phyloP scores from a whole-genome alignment of 2,329 filamentous ascomycete species.

The Penicillium sp. region DNA sequence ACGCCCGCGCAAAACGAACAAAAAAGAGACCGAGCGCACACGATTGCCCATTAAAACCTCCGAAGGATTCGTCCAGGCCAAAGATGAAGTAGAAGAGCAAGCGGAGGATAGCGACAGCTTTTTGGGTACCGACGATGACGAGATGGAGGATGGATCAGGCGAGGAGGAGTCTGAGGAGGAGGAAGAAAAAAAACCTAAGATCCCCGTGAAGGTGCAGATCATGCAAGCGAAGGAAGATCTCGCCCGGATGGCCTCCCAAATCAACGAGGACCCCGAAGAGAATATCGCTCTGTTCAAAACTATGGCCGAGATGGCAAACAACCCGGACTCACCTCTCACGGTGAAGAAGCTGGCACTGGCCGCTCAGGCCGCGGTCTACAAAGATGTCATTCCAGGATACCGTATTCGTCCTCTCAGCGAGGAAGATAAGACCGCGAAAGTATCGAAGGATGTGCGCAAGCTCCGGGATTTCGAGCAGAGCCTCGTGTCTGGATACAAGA shows the following conservation, averaged over 20 bases:
- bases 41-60: conserved; percentile 83
- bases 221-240: conserved; percentile 87
- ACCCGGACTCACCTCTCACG: conserved; percentile 57
- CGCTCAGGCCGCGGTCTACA: conserved; percentile 87
- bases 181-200: conserved; percentile 56
- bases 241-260: conserved; percentile 72
- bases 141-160: conserved; percentile 50
- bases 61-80: conserved; percentile 69
- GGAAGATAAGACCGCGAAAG: conserved; percentile 71
- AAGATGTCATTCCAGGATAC: conserved; percentile 95
- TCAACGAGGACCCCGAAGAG: conserved; percentile 94
- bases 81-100: conserved; percentile 47
- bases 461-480: conserved; percentile 84
- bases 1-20: conserved; percentile 71
- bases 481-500: conserved; percentile 79
- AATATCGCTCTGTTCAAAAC: conserved; percentile 77
- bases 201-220: conserved; percentile 78
- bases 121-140: conserved; percentile 60
- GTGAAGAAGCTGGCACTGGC: conserved; percentile 84
- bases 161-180: conserved; percentile 51
- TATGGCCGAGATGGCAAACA: conserved; percentile 70
- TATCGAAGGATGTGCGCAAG: conserved; percentile 88
- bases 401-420: conserved; percentile 81
- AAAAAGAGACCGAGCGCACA: conserved; percentile 71
- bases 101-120: conserved; percentile 64